Base-by-base conservation (phyloP, 768 basidiomycete genomes). In the Psilocybe cubensis region DNA sequence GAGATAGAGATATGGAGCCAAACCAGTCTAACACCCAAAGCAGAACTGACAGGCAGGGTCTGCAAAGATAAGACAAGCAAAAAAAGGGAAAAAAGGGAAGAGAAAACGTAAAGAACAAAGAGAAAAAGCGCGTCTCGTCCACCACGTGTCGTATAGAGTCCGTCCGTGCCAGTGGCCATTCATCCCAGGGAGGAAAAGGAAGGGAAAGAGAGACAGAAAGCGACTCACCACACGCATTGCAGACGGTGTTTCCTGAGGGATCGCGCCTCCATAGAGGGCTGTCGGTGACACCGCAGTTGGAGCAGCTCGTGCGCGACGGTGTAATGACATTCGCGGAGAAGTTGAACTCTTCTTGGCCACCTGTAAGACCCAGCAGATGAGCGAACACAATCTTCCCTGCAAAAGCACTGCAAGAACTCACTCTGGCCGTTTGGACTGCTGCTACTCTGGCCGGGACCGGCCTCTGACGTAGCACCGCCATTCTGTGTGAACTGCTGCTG, bases 201-300 rank as follows among this genome's bases (percentile, higher is more conserved):
- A 29, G 12, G 6, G 2, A 10, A 31, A 29, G 28, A 31, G 31
- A 28, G 28, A 25, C 10, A 20, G 14, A 31, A 20, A 29, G 17
- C n/a, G 28, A 83, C 91, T 83, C 71, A 94, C 92, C 93, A 73
- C 93, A 94, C 50, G 91, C 89, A 72, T 94, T 94, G 78, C 93
- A 95, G 68, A 94, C 84, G 47, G 87, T 83, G 72, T 89, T 91
- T 56, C 92, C 93, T 64, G 90, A 85, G 42, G 81, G 76, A 69
- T 91, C 91, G 64, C 92, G 83, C 65, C 92, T 79, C 93, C 93
- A 94, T 24, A 94, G 83, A 31, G 92, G 92, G 54, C 91, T 92
- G 60, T 85, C 82, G 4, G 80, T 76, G n/a, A 89, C 88, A 17
- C 85, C 86, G 73, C 93, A 92, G 71, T 90, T 91, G 35, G 84